phyloP scores from a whole-genome alignment of 2,329 filamentous ascomycete genomes.

The Drechmeria coniospora region DNA sequence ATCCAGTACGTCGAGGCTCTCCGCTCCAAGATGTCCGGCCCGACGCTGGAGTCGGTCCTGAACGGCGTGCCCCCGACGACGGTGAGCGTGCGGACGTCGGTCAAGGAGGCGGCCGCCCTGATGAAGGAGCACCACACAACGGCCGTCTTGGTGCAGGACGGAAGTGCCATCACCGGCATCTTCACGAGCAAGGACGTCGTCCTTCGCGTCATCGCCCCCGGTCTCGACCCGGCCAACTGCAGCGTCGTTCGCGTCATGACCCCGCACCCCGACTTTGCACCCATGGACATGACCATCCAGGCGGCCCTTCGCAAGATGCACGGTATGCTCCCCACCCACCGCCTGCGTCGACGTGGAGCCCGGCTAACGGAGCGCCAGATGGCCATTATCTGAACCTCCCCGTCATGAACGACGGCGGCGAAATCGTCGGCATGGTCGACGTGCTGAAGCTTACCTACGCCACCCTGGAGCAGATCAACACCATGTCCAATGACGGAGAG shows the following conservation, averaged over 20 bases:
- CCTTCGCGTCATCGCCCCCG: slow-evolving; percentile 90
- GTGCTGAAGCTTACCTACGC: slow-evolving; percentile 97
- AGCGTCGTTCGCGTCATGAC: slow-evolving; percentile 99
- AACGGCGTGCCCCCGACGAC: slow-evolving; percentile 86
- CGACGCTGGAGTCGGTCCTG: slow-evolving; percentile 85
- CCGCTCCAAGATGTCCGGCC: slow-evolving; percentile 91
- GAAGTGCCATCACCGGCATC: slow-evolving; percentile 94
- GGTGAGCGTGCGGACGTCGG: slow-evolving; percentile 87
- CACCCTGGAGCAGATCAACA: slow-evolving; percentile 93
- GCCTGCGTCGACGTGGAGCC: slow-evolving; percentile 5
- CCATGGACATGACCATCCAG: slow-evolving; percentile 98
- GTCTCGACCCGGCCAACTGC: slow-evolving; percentile 84
- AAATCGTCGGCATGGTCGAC: slow-evolving; percentile 99
- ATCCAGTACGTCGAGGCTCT: slow-evolving; percentile 98
- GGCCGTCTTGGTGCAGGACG: slow-evolving; percentile 87
- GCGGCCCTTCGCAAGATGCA: slow-evolving; percentile 98
- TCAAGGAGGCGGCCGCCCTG: slow-evolving; percentile 83
- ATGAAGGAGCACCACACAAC: slow-evolving; percentile 99
- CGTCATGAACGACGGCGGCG: slow-evolving; percentile 92
- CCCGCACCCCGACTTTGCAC: slow-evolving; percentile 94
- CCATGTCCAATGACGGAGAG: slow-evolving; percentile 80
- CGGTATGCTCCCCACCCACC: slow-evolving; percentile 39
- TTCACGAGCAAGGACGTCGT: slow-evolving; percentile 99
- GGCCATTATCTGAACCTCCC: slow-evolving; percentile 96
- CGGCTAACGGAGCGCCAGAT: slow-evolving; percentile 36